These are phyloP conservation scores for Cytidiella melzeri DNA, from an alignment of 768 basidiomycete species.

Conservation along the genomic window DNA sequence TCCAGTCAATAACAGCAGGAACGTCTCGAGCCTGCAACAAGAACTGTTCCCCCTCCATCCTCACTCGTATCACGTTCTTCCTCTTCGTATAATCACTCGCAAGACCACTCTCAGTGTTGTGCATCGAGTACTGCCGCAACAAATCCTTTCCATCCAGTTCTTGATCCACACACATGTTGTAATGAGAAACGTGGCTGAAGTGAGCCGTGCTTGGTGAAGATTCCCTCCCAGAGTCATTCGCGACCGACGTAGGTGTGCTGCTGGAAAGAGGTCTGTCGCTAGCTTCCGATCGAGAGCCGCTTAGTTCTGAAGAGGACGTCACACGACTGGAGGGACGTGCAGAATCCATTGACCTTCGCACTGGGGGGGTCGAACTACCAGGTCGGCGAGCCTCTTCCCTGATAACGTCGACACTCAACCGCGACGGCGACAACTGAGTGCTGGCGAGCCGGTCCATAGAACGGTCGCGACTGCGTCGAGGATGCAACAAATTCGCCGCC, in stretches of 20 bases:
- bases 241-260: background rate
- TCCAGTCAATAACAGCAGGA: constrained; percentile 86
- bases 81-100: constrained; percentile 94
- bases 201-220: constrained; percentile 6
- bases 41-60: constrained; percentile 96
- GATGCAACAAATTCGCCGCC: constrained; percentile 42
- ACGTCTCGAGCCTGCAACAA: constrained; percentile 84
- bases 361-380: constrained; percentile 3
- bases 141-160: constrained; percentile 44
- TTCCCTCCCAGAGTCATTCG: background rate
- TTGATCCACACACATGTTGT: constrained; percentile 5
- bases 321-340: constrained; percentile 12
- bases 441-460: constrained; percentile 1
- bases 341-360: constrained; percentile 7
- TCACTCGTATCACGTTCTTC: constrained; percentile 86
- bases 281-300: constrained; percentile 4
- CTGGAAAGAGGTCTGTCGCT: constrained; percentile 3
- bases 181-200: constrained; percentile 7
- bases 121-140: constrained; percentile 71
- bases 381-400: constrained; percentile 15
- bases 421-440: constrained; percentile 10
- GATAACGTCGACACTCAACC: constrained; percentile 20
- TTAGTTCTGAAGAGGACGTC: constrained; percentile 7
- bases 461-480: constrained; percentile 23
- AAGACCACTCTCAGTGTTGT: constrained; percentile 88